These are phyloP conservation scores for Aspergillus ostianus DNA, from an alignment of 495 filamentous ascomycete genomes.

Conservation along the genomic window DNA sequence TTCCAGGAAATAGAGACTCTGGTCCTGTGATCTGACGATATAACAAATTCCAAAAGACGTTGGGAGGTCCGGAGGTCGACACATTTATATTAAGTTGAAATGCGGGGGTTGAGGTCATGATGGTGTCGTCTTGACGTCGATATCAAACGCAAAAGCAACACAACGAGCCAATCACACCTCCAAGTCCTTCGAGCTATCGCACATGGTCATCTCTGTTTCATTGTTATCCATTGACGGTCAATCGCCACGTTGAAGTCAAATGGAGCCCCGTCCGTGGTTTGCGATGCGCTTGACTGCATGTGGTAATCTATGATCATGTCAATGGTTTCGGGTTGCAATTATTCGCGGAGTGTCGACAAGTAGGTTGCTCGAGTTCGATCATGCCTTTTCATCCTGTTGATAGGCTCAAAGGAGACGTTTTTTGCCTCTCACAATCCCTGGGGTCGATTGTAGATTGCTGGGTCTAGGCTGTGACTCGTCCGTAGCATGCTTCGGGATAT, in stretches of 20 bases:
- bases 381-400: too few species aligned
- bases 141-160: background rate
- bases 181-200: background rate
- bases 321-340: background rate
- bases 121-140: conserved; percentile 11
- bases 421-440: too few species aligned
- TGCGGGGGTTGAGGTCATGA: conserved; percentile 14
- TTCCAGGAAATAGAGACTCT: background rate
- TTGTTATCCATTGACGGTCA: background rate
- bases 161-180: background rate
- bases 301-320: background rate
- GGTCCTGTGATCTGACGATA: too few species aligned
- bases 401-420: too few species aligned
- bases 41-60: background rate
- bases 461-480: too few species aligned
- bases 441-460: too few species aligned
- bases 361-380: too few species aligned
- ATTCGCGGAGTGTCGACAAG: too few species aligned
- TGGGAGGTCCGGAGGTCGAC: background rate
- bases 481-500: too few species aligned
- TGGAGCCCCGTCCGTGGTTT: background rate
- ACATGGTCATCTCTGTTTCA: background rate
- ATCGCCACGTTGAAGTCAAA: background rate
- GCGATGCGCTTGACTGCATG: background rate
- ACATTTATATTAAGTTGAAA: conserved; percentile 1